Evolutionary conservation across 495 filamentous ascomycete genomes (phyloP).

Genomic region (Tuber borchii): DNA sequence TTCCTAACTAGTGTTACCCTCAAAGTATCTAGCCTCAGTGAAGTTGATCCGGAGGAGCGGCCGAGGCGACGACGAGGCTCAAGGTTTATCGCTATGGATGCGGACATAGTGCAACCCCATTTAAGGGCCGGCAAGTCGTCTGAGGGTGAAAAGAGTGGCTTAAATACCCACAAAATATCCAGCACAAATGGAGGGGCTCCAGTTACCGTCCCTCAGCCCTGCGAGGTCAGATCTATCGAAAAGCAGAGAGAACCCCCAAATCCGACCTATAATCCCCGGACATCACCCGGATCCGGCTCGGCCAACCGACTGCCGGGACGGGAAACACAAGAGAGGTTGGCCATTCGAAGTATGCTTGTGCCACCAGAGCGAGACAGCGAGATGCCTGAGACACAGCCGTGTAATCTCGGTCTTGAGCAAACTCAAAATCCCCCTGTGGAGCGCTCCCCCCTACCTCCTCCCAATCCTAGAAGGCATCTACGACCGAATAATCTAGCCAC

Average conservation of each 20-base stretch:
- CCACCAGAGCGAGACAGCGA: constrained; percentile 12
- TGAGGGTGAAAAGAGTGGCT: not conserved
- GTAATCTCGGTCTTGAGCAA: not conserved
- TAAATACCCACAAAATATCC: not conserved
- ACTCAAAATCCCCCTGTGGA: not conserved
- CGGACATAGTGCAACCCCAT: constrained; percentile 30
- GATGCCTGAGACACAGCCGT: constrained; percentile 25
- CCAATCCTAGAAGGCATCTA: not conserved
- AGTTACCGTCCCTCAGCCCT: not conserved
- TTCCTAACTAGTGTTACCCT: constrained; percentile 30
- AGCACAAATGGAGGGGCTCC: not conserved
- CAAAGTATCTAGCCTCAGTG: constrained; percentile 34
- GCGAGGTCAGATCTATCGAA: not conserved
- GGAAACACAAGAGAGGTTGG: constrained; percentile 30
- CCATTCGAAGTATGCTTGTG: constrained; percentile 31
- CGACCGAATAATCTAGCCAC: not conserved
- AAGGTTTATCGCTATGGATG: constrained; percentile 23
- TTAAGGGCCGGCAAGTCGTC: not conserved
- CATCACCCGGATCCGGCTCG: not conserved
- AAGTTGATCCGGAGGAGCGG: constrained; percentile 23
- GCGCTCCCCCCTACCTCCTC: not conserved
- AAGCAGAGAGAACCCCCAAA: not conserved
- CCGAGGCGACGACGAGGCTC: constrained; percentile 26
- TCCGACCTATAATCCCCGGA: not conserved
- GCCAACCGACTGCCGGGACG: constrained; percentile 8